Evolutionary conservation across 163 green algal genomes (phyloP).

Genomic region (Chlorella variabilis): DNA sequence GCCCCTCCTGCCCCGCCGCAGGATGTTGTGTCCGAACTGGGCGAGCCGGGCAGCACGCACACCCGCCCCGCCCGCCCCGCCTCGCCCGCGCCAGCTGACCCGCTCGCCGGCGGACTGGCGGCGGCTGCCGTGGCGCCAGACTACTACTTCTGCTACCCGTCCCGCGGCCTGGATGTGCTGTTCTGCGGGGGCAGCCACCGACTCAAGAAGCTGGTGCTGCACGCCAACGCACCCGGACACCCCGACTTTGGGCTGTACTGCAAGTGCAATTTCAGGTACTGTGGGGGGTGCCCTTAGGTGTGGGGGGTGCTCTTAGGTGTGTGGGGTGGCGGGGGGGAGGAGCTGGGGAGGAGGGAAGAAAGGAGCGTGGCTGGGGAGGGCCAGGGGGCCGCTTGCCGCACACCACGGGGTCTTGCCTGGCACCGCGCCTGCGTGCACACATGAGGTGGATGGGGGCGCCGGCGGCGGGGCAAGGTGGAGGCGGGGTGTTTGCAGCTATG

Average conservation of each 20-base stretch:
- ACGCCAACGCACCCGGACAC: slow-evolving; percentile 63
- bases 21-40: slow-evolving; percentile 61
- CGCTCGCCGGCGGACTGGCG: not conserved
- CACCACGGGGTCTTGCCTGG: no score
- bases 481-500: no score
- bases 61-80: not conserved
- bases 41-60: slow-evolving; percentile 45
- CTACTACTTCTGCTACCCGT: slow-evolving; percentile 43
- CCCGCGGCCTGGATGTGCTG: slow-evolving; percentile 57
- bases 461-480: no score
- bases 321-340: not conserved
- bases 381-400: no score
- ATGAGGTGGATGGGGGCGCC: no score
- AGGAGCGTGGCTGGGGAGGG: no score
- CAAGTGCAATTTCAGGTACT: slow-evolving; percentile 66
- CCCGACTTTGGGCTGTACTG: slow-evolving; percentile 61
- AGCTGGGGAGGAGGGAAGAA: no score
- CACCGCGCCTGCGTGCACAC: no score
- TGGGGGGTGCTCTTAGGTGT: not conserved
- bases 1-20: slow-evolving; percentile 19
- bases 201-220: slow-evolving; percentile 70
- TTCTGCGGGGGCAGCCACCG: slow-evolving; percentile 55
- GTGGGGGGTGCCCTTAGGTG: not conserved
- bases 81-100: not conserved
- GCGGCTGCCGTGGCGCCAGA: not conserved